Evolutionary conservation across 2,329 filamentous ascomycete species (phyloP).

Genomic region (Fusarium beomiforme): DNA sequence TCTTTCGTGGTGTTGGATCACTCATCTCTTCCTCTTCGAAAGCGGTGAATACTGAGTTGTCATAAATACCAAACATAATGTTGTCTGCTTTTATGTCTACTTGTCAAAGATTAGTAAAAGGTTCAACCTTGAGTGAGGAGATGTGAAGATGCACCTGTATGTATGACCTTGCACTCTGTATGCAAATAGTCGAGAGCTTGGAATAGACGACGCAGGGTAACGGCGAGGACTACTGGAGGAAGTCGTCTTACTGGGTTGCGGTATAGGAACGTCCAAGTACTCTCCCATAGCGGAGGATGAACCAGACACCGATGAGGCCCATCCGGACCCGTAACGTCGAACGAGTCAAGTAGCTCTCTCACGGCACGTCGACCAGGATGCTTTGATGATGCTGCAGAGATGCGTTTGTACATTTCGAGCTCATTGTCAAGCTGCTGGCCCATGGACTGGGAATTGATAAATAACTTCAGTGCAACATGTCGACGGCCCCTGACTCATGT

Average conservation of each 20-base stretch:
- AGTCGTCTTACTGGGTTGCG: slow-evolving; percentile 53
- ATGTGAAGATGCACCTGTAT: slow-evolving; percentile 50
- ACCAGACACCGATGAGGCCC: slow-evolving; percentile 51
- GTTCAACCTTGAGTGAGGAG: rapidly evolving
- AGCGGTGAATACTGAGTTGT: slow-evolving; percentile 51
- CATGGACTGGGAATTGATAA: slow-evolving; percentile 37
- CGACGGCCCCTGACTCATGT: slow-evolving; percentile 29
- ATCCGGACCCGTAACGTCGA: slow-evolving; percentile 49
- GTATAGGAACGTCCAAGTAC: slow-evolving; percentile 49
- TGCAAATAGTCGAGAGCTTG: slow-evolving; percentile 58
- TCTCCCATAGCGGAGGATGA: slow-evolving; percentile 56
- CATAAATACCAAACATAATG: slow-evolving; percentile 54
- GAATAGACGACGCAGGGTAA: slow-evolving; percentile 53
- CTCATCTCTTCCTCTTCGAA: slow-evolving; percentile 54
- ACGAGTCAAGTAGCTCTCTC: slow-evolving; percentile 50
- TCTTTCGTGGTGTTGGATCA: slow-evolving; percentile 55
- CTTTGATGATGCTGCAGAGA: slow-evolving; percentile 40
- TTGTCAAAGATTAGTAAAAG: slow-evolving; percentile 28
- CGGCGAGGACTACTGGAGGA: slow-evolving; percentile 46
- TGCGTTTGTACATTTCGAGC: slow-evolving; percentile 54
- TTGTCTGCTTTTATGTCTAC: slow-evolving; percentile 59
- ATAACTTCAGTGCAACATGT: slow-evolving; percentile 50
- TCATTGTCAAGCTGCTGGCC: slow-evolving; percentile 47
- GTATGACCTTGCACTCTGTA: slow-evolving; percentile 55
- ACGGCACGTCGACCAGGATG: slow-evolving; percentile 48